Evolutionary conservation across 805 yeast species (phyloP), one percentile per base, ranked within the genome.

Genomic region (Yarrowia sp.): DNA sequence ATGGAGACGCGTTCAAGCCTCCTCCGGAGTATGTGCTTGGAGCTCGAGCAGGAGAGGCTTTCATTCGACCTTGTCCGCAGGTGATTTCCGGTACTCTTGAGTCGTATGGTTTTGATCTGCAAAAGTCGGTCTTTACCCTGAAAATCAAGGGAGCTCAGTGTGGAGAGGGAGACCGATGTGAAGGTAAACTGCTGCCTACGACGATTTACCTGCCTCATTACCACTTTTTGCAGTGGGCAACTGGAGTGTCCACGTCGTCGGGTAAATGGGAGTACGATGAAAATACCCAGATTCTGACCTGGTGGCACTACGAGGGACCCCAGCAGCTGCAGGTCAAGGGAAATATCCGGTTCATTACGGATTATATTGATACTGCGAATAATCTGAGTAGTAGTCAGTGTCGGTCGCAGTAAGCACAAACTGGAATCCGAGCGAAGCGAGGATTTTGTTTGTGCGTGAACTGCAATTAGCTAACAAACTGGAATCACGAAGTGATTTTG

Each of bases 51-150:
- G 61, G 61, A 5, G 85, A 84, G 64, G 92, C 97, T 0, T 85
- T 91, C 0, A 79, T 91, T 41, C 82, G 99, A 58, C 98, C 98
- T 1, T 89, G 83, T 71, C 88, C 92, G 0, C 76, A 87, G 1
- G 84, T 87, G 3, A 82, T 89, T 0, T 82, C 82, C 42, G 98
- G 98, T 1, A 73, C 73, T 0, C 82, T 89, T 14, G 75, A 75
- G 8, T 77, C 79, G 19, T 84, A 88, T 15, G 86, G 83, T 59
- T 92, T 92, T 76, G 87, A 90, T 70, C 72, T 90, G 66, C 78
- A 78, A 48, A 75, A 78, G 4, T 80, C 80, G 16, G 77, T 75
- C 32, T 91, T 86, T 75, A 75, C 76, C 0, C 77, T 91, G 68
- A 81, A 82, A 8, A 75, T 92, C 16, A 72, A 74, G 14, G 73